phyloP scores from a whole-genome alignment of 352 stramenopile species.

The Phytophthora pistaciae region DNA sequence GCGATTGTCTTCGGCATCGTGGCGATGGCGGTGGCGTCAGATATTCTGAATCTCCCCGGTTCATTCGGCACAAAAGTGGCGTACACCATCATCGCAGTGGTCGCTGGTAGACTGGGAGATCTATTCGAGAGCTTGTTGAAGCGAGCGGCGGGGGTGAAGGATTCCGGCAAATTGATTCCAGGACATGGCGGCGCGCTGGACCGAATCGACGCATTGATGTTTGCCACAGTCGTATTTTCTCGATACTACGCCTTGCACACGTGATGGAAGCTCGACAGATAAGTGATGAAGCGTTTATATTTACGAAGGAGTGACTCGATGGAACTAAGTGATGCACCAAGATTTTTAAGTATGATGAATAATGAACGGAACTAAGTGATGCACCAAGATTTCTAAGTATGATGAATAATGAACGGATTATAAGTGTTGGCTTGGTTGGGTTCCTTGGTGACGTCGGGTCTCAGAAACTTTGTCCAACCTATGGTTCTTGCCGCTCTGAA shows the following conservation, averaged over 20 bases:
- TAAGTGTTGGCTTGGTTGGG: too few species aligned
- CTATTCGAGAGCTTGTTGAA: slow-evolving; percentile 96
- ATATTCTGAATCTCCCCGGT: slow-evolving; percentile 75
- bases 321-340: neutral
- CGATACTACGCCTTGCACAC: slow-evolving; percentile 46
- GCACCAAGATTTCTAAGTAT: too few species aligned
- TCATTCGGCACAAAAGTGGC: slow-evolving; percentile 76
- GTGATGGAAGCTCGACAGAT: neutral
- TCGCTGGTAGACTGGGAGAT: slow-evolving; percentile 94
- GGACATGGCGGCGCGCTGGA: slow-evolving; percentile 96
- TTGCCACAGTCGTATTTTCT: slow-evolving; percentile 71
- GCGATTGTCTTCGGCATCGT: slow-evolving; percentile 81
- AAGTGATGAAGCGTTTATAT: neutral
- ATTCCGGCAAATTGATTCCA: slow-evolving; percentile 94
- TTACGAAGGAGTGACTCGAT: too few species aligned
- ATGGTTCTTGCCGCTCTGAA: neutral
- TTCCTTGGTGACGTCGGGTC: neutral
- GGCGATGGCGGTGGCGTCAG: slow-evolving; percentile 79
- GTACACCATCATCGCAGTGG: slow-evolving; percentile 88
- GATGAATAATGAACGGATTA: too few species aligned
- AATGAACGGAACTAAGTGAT: too few species aligned
- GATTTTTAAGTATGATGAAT: neutral
- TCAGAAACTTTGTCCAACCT: neutral
- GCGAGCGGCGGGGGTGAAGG: slow-evolving; percentile 93
- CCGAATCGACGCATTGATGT: slow-evolving; percentile 96